Base-by-base conservation (phyloP, 306 rosid genomes). In the Trifolium subterraneum region DNA sequence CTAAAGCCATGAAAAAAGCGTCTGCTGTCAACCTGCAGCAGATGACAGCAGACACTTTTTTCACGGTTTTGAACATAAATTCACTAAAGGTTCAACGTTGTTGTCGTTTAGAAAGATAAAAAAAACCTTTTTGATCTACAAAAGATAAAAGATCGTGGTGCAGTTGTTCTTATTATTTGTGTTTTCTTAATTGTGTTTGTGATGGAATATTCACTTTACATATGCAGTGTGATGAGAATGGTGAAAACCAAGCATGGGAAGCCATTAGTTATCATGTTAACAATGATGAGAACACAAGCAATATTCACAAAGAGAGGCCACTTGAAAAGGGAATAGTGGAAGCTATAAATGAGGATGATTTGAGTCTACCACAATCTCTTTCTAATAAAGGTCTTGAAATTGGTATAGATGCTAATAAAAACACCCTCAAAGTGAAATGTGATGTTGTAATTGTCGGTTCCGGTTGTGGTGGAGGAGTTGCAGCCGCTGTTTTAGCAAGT, bases 401-500 rank as follows among this genome's bases (percentile, higher is more conserved):
- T 33, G 38, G 70, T 4, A 35, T 62, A 25, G 89, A 89, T 70
- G 5, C 67, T 16, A 12, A 27, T 8, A 47, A 70, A 69, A 83
- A 87, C 42, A 68, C 76, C 67, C 70, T 79, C 60, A 84, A 68
- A 27, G 82, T 92, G 39, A 77, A 88, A 81, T 90, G 99, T 70
- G 99, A 90, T 70, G 97, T 71, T 5, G 88, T 92, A 31, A 52
- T 92, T 33, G 87, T 90, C 7, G 97, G 99, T 42, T 90, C 95
- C 4, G 99, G 99, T 5, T 88, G 96, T 67, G 96, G 97, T 23
- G 96, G 97, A 39, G 97, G 97, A 10, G 97, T 94, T 55, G 93
- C 93, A 7, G 96, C 95, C 10, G 88, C 90, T 54, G 72, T 75
- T 74, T 93, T 94, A 31, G 92, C 99, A 59, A 78, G 84, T 23